Evolutionary conservation across 2,329 filamentous ascomycete species (phyloP), one percentile per base, ranked within the genome.

Genomic region (Penicillium sp.): DNA sequence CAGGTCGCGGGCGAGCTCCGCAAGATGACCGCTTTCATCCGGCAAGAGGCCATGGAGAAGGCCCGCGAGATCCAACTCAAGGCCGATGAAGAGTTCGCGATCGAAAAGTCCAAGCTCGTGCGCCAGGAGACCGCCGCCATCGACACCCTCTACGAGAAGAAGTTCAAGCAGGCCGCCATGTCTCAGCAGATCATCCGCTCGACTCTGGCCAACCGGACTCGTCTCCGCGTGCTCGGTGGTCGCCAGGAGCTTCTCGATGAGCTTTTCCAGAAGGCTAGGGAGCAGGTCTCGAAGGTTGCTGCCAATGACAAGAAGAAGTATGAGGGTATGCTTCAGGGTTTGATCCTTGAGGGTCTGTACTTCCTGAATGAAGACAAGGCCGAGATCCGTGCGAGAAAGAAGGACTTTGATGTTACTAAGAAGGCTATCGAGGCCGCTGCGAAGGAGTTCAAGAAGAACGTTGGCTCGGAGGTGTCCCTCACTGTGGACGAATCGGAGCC

Each of bases 21-120:
- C 83, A 99, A 99, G 85, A 99, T 99, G 94, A 97, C 94, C 54
- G 93, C 92, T 72, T 99, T 99, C 85, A 99, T 99, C 86, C 90
- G 91, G 76, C 94, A 97, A 80, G 94, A 99, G 80, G 94, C 94
- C 53, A 84, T 89, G 69, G 94, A 99, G 75, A 99, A 99, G 79
- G 91, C 91, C 67, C 89, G 89, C 72, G 94, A 99, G 78, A 97
- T 99, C 76, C 86, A 94, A 71, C 88, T 97, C 79, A 97, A 97
- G 79, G 94, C 94, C 75, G 92, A 97, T 80, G 91, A 97, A 77
- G 94, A 99, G 77, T 97, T 97, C 78, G 90, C 91, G 72, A 97
- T 97, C 73, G 94, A 99, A 75, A 99, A 99, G 80, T 94, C 92
- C 68, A 97, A 96, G 82, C 90, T 99, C 44, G 94, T 97, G 66